Evolutionary conservation across 805 yeast genomes (phyloP).

Genomic region (Ogataea philodendri): DNA sequence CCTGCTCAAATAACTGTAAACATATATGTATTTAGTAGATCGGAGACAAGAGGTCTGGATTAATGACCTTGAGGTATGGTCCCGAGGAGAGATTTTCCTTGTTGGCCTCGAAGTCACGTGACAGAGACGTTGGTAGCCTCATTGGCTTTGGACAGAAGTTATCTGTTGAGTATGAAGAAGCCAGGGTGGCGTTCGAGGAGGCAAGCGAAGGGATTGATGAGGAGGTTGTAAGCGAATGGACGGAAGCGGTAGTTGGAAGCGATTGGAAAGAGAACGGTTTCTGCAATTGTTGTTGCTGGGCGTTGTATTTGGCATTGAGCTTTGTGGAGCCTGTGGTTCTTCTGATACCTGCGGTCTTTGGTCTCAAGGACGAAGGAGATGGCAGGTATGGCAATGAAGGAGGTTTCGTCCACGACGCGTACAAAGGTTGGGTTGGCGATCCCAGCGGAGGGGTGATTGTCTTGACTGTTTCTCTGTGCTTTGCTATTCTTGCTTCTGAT

Average conservation of each 20-base stretch:
- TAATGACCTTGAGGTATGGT: slow-evolving; percentile 10
- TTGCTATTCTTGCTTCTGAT: slow-evolving; percentile 18
- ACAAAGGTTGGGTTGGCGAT: slow-evolving; percentile 16
- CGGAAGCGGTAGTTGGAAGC: slow-evolving; percentile 34
- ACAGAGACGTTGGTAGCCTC: slow-evolving; percentile 11
- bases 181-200: slow-evolving; percentile 25
- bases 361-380: slow-evolving; percentile 9
- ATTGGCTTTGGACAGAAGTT: slow-evolving; percentile 24
- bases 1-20: slow-evolving; percentile 14
- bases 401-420: slow-evolving; percentile 14
- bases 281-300: slow-evolving; percentile 12
- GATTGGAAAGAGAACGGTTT: slow-evolving; percentile 28
- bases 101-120: slow-evolving; percentile 11
- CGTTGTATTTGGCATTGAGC: slow-evolving; percentile 16
- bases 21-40: slow-evolving; percentile 2
- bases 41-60: slow-evolving; percentile 9
- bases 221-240: slow-evolving; percentile 39
- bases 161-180: slow-evolving; percentile 17
- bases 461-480: slow-evolving; percentile 13
- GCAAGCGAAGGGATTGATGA: slow-evolving; percentile 26
- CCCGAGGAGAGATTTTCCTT: slow-evolving; percentile 16
- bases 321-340: slow-evolving; percentile 16
- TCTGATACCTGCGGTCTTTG: slow-evolving; percentile 11
- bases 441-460: slow-evolving; percentile 9
- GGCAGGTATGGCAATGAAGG: slow-evolving; percentile 14